Evolutionary conservation across 2,329 filamentous ascomycete species (phyloP).

Genomic region (Trichophyton mentagrophytes): DNA sequence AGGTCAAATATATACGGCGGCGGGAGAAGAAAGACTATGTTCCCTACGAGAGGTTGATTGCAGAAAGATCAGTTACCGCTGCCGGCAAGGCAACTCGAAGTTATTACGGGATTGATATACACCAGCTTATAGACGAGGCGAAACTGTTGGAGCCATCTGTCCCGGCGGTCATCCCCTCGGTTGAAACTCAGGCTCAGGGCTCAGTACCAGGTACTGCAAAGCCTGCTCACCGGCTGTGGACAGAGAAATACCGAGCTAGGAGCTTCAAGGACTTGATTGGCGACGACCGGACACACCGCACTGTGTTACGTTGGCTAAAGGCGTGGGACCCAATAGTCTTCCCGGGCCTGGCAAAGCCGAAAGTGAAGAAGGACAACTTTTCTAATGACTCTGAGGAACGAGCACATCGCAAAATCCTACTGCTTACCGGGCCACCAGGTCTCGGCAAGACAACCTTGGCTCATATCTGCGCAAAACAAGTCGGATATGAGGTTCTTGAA

Average conservation of each 20-base stretch:
- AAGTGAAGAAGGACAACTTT: slow-evolving; percentile 27
- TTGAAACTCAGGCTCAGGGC: slow-evolving; percentile 19
- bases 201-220: slow-evolving; percentile 10
- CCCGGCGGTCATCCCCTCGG: slow-evolving; percentile 20
- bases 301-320: slow-evolving; percentile 87
- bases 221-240: slow-evolving; percentile 54
- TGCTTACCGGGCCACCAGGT: slow-evolving; percentile 83
- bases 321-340: slow-evolving; percentile 89
- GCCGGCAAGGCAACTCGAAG: slow-evolving; percentile 45
- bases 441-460: slow-evolving; percentile 92
- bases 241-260: slow-evolving; percentile 87
- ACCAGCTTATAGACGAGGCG: slow-evolving; percentile 63
- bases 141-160: slow-evolving; percentile 43
- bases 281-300: slow-evolving; percentile 83
- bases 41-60: slow-evolving; percentile 43
- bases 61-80: slow-evolving; percentile 38
- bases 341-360: slow-evolving; percentile 55
- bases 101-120: slow-evolving; percentile 90
- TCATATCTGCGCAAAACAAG: slow-evolving; percentile 88
- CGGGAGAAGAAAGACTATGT: slow-evolving; percentile 26
- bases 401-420: slow-evolving; percentile 71
- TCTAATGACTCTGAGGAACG: slow-evolving; percentile 51
- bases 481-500: slow-evolving; percentile 90
- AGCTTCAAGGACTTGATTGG: slow-evolving; percentile 90
- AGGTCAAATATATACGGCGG: slow-evolving; percentile 31